These are phyloP conservation scores for Domatiomyces globalis DNA, from an alignment of 2,329 filamentous ascomycete species.

Conservation along the genomic window DNA sequence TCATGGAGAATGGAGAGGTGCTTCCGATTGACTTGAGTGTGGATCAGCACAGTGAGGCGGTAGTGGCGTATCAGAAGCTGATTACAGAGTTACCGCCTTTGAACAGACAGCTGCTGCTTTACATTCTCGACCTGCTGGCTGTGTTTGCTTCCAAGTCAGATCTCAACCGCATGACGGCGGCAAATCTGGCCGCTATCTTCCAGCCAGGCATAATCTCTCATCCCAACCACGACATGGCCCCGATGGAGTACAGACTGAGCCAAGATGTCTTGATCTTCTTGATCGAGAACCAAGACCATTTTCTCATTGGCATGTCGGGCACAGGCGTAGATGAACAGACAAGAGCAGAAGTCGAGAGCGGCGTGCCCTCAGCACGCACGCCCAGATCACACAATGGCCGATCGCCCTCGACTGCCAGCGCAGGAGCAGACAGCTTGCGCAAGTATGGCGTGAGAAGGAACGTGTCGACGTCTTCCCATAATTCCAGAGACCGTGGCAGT, in stretches of 20 bases:
- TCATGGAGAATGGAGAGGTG: constrained; percentile 53
- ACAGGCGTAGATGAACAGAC: constrained; percentile 87
- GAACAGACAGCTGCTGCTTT: constrained; percentile 84
- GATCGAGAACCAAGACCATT: constrained; percentile 97
- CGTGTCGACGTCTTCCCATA: constrained; percentile 80
- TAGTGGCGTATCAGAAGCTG: constrained; percentile 68
- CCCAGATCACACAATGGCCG: constrained; percentile 45
- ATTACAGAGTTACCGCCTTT: constrained; percentile 88
- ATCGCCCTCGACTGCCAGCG: constrained; percentile 77
- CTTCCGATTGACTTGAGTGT: constrained; percentile 46
- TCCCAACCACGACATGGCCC: constrained; percentile 87
- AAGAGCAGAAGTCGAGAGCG: constrained; percentile 55
- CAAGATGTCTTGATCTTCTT: constrained; percentile 96
- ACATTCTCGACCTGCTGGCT: constrained; percentile 87
- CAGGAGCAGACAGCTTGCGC: constrained; percentile 71
- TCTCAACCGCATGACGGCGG: constrained; percentile 90
- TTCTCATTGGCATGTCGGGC: constrained; percentile 94
- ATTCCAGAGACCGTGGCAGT: constrained; percentile 53
- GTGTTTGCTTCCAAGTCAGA: constrained; percentile 96
- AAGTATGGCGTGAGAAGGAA: constrained; percentile 71
- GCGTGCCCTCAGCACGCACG: constrained; percentile 36
- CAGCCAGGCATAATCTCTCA: constrained; percentile 94
- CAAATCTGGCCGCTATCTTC: constrained; percentile 91
- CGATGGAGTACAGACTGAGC: constrained; percentile 82
- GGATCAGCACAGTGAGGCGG: constrained; percentile 56